phyloP scores from a whole-genome alignment of 2,329 filamentous ascomycete species.

The Stagonosporopsis cucurbitacearum region DNA sequence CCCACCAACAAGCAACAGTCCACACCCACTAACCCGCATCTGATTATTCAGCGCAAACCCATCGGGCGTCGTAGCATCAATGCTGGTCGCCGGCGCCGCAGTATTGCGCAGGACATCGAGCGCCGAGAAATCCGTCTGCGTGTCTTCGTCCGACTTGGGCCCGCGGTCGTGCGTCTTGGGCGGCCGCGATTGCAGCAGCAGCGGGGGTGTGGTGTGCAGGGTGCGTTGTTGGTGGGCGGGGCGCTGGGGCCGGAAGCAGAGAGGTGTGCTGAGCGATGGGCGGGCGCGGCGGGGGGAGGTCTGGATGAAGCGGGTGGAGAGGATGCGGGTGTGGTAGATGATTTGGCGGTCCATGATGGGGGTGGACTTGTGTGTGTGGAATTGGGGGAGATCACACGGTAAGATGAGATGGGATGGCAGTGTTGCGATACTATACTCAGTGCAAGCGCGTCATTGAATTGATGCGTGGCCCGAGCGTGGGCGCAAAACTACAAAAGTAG shows the following conservation, averaged over 20 bases:
- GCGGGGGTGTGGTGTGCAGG: conserved; percentile 29
- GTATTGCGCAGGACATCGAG: conserved; percentile 81
- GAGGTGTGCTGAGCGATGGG: not conserved
- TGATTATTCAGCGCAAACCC: conserved; percentile 90
- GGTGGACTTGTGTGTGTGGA: not conserved
- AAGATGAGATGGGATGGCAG: too few relatives aligned
- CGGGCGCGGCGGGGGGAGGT: conserved; percentile 9
- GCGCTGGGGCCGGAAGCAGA: not conserved
- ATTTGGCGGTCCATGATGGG: conserved; percentile 26
- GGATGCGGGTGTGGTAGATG: conserved; percentile 17
- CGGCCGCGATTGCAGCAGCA: conserved; percentile 36
- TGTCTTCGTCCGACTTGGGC: conserved; percentile 65
- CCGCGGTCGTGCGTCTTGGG: conserved; percentile 64
- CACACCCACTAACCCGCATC: conserved; percentile 70
- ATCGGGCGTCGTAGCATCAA: conserved; percentile 81
- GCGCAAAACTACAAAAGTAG: conserved; percentile 2
- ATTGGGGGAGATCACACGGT: not conserved
- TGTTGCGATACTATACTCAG: too few relatives aligned
- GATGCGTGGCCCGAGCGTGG: conserved; percentile 11
- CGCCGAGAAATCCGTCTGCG: conserved; percentile 73
- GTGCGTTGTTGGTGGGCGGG: conserved; percentile 20
- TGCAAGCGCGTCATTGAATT: conserved; percentile 18
- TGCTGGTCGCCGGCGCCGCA: conserved; percentile 77
- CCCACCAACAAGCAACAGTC: conserved; percentile 80
- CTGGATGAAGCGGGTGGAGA: conserved; percentile 15